A percentile compares a stretch with the other conserved stretches of the same genome.
Evolutionary conservation across 805 yeast genomes (phyloP).

Genomic region (Pichia nanzhaoensis): DNA sequence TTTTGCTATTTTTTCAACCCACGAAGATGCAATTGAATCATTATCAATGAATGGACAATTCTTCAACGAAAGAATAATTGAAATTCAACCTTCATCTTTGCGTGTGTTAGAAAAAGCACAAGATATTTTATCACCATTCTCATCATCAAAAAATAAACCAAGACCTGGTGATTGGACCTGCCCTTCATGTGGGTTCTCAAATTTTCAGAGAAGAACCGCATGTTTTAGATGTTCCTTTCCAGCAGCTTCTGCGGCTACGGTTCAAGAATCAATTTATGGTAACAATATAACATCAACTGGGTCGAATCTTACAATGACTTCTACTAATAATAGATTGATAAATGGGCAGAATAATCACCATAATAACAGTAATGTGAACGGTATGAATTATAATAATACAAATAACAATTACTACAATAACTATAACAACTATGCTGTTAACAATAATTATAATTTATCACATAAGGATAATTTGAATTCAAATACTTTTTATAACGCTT

Average conservation of each 20-base stretch:
- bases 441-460: conserved; percentile 15
- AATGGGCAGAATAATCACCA: conserved; percentile 7
- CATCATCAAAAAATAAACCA: conserved; percentile 77
- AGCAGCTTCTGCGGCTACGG: conserved; percentile 62
- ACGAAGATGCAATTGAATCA: conserved; percentile 80
- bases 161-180: conserved; percentile 99
- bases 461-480: conserved; percentile 12
- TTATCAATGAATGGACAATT: conserved; percentile 72
- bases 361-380: conserved; percentile 6
- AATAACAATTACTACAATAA: conserved; percentile 15
- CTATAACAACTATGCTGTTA: conserved; percentile 15
- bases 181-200: conserved; percentile 91
- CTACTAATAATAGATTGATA: conserved; percentile 12
- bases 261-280: conserved; percentile 52
- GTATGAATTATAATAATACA: conserved; percentile 11
- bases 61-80: conserved; percentile 66
- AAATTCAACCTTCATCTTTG: conserved; percentile 81
- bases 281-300: conserved; percentile 10
- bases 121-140: conserved; percentile 77
- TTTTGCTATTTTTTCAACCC: conserved; percentile 76
- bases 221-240: conserved; percentile 93
- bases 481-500: not conserved
- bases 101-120: conserved; percentile 74
- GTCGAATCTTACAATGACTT: conserved; percentile 10
- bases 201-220: conserved; percentile 89